A percentile compares a stretch with the other conserved stretches of the same genome.
phyloP scores from a whole-genome alignment of 495 filamentous ascomycete genomes.

The Penicillium paxilli region DNA sequence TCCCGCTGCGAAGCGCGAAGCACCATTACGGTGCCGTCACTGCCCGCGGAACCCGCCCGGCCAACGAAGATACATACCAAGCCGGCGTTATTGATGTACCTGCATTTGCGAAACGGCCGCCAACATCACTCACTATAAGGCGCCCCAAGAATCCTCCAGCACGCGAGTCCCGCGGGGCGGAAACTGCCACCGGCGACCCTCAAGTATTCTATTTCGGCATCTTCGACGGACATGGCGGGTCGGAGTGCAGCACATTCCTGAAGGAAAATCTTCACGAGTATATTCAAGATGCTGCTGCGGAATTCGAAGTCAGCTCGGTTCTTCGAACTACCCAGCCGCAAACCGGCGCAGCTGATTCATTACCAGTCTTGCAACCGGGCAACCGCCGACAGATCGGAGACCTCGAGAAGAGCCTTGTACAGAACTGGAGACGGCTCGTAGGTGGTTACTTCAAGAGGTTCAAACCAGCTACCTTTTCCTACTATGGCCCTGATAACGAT shows the following conservation, averaged over 20 bases:
- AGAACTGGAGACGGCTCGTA: slow-evolving; percentile 78
- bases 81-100: slow-evolving; percentile 91
- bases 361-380: slow-evolving; percentile 42
- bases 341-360: slow-evolving; percentile 11
- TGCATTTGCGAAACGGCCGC: slow-evolving; percentile 81
- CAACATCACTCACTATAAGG: slow-evolving; percentile 62
- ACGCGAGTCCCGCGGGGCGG: slow-evolving; percentile 55
- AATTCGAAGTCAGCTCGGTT: slow-evolving; percentile 75
- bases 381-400: slow-evolving; percentile 39
- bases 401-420: slow-evolving; percentile 66
- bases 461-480: slow-evolving; percentile 65
- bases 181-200: slow-evolving; percentile 79
- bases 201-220: slow-evolving; percentile 97
- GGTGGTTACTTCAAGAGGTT: slow-evolving; percentile 95
- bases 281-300: slow-evolving; percentile 73
- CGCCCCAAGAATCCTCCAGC: slow-evolving; percentile 24
- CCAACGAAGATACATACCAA: slow-evolving; percentile 95
- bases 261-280: slow-evolving; percentile 83
- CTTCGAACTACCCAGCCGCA: slow-evolving; percentile 34
- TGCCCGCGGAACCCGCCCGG: slow-evolving; percentile 75
- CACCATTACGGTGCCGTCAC: slow-evolving; percentile 87
- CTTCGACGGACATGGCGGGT: slow-evolving; percentile 94
- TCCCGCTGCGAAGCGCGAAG: slow-evolving; percentile 88
- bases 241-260: slow-evolving; percentile 84
- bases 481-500: slow-evolving; percentile 22